Base-by-base conservation (phyloP, 768 basidiomycete species). In the Tephrocybe sp. region DNA sequence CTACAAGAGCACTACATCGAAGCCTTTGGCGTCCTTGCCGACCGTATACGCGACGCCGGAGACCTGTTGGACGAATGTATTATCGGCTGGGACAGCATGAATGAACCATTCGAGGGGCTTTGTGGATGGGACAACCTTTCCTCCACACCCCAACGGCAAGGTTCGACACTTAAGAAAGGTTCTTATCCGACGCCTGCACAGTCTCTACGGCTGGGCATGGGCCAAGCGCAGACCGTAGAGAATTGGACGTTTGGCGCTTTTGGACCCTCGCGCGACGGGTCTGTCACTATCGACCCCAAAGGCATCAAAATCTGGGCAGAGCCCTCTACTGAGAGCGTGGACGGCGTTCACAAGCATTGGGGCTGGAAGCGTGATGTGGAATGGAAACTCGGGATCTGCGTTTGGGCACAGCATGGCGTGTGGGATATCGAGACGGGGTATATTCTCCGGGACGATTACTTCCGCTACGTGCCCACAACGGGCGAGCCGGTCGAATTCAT, bases 61-160 rank as follows among this genome's bases (percentile, higher is more conserved):
- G 85, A 80, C 31, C 67, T 98, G 33, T 65, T 90, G 17, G 94
- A 98, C 26, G 83, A 84, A 35, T 94, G 92, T 57, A 80, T 99
- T 10, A 86, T 98, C 42, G 97, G 97, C 0, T 98, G 96, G 97
- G 97, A 99, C 64, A 87, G 85, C 59, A 71, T 98, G 68, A 98
- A 99, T 66, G 97, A 99, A 66, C 96, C 97, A 0, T 84, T 83
- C 33, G 90, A 95, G 58, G 97, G 97, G 0, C 75, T 91, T 35
- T 77, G 68, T 30, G 76, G 75, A 2, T 87, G 87, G 67, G 72
- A 76, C 0, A 83, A 96, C 64, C 72, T 99, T 23, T 77, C 74
- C 45, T 53, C 64, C 11, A 82, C 85, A 39, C 88, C 92, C 0
- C 70, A 69, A 13, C 69, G 77, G 31, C 91, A 93, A 62, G 83